Evolutionary conservation across 305 asterid species (phyloP).

Genomic region (Fraxinus latifolia): DNA sequence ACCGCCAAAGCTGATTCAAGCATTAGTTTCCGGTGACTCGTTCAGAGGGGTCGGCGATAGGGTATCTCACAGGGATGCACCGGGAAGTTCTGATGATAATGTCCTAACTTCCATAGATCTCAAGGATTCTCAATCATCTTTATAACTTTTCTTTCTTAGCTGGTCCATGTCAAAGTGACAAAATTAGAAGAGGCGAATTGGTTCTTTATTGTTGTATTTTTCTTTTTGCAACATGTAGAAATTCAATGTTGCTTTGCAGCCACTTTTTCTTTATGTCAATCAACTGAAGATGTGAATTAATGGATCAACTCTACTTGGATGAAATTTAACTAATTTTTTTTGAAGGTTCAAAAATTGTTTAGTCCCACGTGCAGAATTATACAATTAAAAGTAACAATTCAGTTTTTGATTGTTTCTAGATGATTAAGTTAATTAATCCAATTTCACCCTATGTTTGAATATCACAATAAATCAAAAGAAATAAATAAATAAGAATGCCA

Average conservation of each 20-base stretch:
- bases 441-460: too few relatives aligned
- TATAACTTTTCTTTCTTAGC: constrained; percentile 6
- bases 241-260: not conserved
- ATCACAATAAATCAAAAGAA: too few relatives aligned
- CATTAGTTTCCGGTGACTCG: constrained; percentile 71
- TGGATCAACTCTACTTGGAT: not conserved
- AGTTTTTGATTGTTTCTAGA: too few relatives aligned
- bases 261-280: not conserved
- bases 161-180: not conserved
- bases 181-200: not conserved
- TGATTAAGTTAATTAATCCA: too few relatives aligned
- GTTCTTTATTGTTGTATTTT: not conserved
- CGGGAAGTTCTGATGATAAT: constrained; percentile 29
- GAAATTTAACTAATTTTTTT: not conserved
- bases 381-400: too few relatives aligned
- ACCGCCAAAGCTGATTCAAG: constrained; percentile 76
- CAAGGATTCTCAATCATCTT: constrained; percentile 31
- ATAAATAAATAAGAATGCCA: too few relatives aligned
- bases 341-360: too few relatives aligned
- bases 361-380: too few relatives aligned
- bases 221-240: too few relatives aligned
- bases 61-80: constrained; percentile 26
- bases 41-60: constrained; percentile 49
- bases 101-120: constrained; percentile 31
- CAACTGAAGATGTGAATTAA: too few relatives aligned